Conservation (phyloP, 192 early-diverging fungal species). For the Backusella morwellensis region DNA sequence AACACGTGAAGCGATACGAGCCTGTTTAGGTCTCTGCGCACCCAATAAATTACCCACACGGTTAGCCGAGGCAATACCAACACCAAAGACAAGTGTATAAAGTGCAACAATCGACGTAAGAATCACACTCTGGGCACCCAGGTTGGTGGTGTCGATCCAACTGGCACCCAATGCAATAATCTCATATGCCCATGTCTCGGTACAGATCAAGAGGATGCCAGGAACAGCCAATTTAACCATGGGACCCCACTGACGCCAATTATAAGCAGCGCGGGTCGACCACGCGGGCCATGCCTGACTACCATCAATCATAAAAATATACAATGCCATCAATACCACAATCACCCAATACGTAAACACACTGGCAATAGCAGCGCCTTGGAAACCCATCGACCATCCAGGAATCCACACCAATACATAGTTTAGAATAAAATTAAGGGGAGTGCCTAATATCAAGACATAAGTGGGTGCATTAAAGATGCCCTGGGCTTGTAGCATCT, state of each 20-base stretch:
- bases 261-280: conserved; percentile 48
- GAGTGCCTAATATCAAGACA: conserved; percentile 59
- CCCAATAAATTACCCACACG: conserved; percentile 60
- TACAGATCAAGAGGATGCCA: conserved; percentile 75
- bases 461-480: conserved; percentile 63
- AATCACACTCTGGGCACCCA: conserved; percentile 58
- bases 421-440: conserved; percentile 62
- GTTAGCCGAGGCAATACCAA: conserved; percentile 53
- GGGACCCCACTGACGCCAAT: conserved; percentile 40
- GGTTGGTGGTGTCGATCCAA: conserved; percentile 55
- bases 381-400: conserved; percentile 51
- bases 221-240: conserved; percentile 68
- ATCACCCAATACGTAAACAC: conserved; percentile 63
- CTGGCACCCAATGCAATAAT: conserved; percentile 65
- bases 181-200: conserved; percentile 66
- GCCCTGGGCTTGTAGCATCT: conserved; percentile 87
- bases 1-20: conserved; percentile 53
- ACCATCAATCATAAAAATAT: conserved; percentile 54
- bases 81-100: conserved; percentile 54
- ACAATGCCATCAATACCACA: conserved; percentile 50
- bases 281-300: conserved; percentile 69
- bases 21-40: conserved; percentile 42
- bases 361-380: conserved; percentile 70
- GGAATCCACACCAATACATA: conserved; percentile 66
- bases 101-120: conserved; percentile 50